A percentile compares a stretch with the other conserved stretches of the same genome.
phyloP scores from a whole-genome alignment of 225 moss, liverwort and hornwort genomes.

The Pleurozium schreberi region DNA sequence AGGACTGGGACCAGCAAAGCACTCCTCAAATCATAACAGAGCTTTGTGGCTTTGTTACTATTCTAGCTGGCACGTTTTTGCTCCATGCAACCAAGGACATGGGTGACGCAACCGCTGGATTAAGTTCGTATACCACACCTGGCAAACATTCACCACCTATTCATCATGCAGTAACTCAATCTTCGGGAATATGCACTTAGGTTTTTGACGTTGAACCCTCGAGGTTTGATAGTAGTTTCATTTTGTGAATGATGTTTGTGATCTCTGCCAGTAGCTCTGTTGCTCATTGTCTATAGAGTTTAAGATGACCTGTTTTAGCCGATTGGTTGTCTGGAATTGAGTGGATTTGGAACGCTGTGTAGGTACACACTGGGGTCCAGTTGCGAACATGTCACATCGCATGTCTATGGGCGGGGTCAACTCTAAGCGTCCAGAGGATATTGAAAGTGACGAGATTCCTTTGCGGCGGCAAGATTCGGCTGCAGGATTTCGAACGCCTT shows the following conservation, averaged over 20 bases:
- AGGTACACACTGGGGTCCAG: conserved; percentile 47
- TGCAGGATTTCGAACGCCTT: conserved; percentile 44
- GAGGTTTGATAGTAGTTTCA: conserved; percentile 13
- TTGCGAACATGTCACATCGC: conserved; percentile 44
- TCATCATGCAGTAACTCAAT: conserved; percentile 27
- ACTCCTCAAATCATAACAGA: conserved; percentile 71
- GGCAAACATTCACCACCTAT: conserved; percentile 15
- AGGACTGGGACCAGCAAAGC: conserved; percentile 90
- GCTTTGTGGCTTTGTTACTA: conserved; percentile 88
- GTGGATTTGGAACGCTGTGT: background rate
- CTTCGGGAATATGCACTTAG: conserved; percentile 38
- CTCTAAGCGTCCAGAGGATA: conserved; percentile 68
- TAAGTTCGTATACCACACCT: conserved; percentile 60
- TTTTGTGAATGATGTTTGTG: background rate
- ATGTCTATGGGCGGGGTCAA: conserved; percentile 56
- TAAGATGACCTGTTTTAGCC: background rate
- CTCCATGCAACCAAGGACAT: conserved; percentile 97
- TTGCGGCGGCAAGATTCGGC: conserved; percentile 52
- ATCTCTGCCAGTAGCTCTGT: background rate
- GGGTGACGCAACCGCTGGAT: conserved; percentile 55
- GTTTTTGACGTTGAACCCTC: conserved; percentile 33
- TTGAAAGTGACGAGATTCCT: conserved; percentile 71
- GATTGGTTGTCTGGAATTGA: background rate
- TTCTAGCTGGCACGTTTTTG: conserved; percentile 91
- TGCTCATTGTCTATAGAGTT: background rate